These are phyloP conservation scores for Pythium dissotocum DNA, from an alignment of 352 stramenopile genomes.

Conservation along the genomic window DNA sequence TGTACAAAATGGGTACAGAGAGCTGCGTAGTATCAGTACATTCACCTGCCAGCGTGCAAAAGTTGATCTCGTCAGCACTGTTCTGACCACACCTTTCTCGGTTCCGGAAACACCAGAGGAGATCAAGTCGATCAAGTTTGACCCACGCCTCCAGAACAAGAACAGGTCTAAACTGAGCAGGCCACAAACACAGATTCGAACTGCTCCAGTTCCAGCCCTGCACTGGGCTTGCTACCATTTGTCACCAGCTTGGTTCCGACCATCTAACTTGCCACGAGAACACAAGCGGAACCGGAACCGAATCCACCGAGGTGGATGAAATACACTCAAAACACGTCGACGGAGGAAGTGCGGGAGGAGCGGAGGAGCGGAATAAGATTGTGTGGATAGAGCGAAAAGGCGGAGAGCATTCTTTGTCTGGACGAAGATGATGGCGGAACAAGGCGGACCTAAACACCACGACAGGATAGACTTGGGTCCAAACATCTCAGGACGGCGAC, in stretches of 20 bases:
- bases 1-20: conserved; percentile 18
- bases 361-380: conserved; percentile 2
- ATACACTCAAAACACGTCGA: not conserved
- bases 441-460: not conserved
- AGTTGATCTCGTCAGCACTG: conserved; percentile 3
- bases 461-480: not conserved
- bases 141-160: not conserved
- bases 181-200: too few species aligned
- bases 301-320: not conserved
- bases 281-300: not conserved
- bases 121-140: not conserved
- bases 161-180: not conserved
- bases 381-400: not conserved
- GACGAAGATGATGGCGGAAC: not conserved
- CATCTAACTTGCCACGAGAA: not conserved
- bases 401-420: not conserved
- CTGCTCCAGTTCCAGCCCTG: not conserved
- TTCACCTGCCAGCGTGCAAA: not conserved
- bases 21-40: conserved; percentile 8
- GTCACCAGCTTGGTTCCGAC: not conserved
- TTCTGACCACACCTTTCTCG: conserved; percentile 8
- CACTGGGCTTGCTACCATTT: not conserved
- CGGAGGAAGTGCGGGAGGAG: too few species aligned
- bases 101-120: not conserved
- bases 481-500: not conserved